Evolutionary conservation across 2,329 filamentous ascomycete genomes (phyloP).

Genomic region (Fusarium cyanostomum): DNA sequence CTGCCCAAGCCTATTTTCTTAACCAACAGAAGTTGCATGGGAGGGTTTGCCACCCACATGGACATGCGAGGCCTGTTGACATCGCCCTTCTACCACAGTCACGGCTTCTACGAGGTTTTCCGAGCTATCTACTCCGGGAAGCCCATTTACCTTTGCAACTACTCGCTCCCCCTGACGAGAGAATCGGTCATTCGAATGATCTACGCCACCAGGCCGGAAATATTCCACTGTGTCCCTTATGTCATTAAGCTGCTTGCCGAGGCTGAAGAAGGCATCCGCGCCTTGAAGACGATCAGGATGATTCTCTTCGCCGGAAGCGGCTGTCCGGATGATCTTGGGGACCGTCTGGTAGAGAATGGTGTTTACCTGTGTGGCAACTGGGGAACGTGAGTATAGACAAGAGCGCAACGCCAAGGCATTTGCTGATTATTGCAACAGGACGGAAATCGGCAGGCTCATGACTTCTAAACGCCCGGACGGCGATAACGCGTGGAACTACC

Average conservation of each 20-base stretch:
- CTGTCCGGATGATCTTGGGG: slow-evolving; percentile 68
- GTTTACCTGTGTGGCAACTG: slow-evolving; percentile 67
- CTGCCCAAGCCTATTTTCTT: slow-evolving; percentile 71
- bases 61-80: slow-evolving; percentile 62
- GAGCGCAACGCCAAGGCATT: fast-evolving
- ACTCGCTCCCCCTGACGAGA: slow-evolving; percentile 63
- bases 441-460: slow-evolving; percentile 43
- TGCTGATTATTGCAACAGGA: slow-evolving; percentile 17
- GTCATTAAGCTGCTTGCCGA: slow-evolving; percentile 71
- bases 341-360: slow-evolving; percentile 60
- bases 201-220: slow-evolving; percentile 51
- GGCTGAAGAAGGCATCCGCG: slow-evolving; percentile 60
- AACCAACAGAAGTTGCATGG: slow-evolving; percentile 60
- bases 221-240: slow-evolving; percentile 71
- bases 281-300: slow-evolving; percentile 57
- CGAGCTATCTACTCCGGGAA: slow-evolving; percentile 62
- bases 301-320: slow-evolving; percentile 67
- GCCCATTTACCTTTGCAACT: slow-evolving; percentile 63
- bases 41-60: slow-evolving; percentile 54
- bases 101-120: slow-evolving; percentile 65
- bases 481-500: slow-evolving; percentile 46
- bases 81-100: slow-evolving; percentile 67
- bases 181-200: slow-evolving; percentile 58
- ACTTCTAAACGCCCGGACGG: slow-evolving; percentile 38
- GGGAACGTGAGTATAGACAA: slow-evolving; percentile 56